These are phyloP conservation scores for Pezicula radicicola DNA, from an alignment of 2,329 filamentous ascomycete genomes.

Conservation along the genomic window DNA sequence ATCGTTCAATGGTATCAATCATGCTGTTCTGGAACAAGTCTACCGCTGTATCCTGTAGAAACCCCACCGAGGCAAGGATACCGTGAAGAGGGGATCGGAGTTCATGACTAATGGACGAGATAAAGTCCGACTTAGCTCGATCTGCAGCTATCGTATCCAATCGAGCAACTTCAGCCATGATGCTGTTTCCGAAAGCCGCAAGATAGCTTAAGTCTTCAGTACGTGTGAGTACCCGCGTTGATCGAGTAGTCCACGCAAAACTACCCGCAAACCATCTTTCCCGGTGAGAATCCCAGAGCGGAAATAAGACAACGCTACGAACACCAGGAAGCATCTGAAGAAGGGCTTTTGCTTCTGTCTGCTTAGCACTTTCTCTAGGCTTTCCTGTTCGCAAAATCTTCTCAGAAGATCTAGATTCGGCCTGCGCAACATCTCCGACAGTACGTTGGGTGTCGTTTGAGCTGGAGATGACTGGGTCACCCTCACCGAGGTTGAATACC, in stretches of 20 bases:
- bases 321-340: background rate
- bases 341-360: background rate
- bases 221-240: conserved; percentile 39
- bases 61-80: conserved; percentile 50
- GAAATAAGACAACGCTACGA: conserved; percentile 24
- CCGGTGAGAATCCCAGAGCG: conserved; percentile 43
- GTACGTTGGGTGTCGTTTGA: conserved; percentile 1
- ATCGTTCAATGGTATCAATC: conserved; percentile 46
- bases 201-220: conserved; percentile 49
- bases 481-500: conserved; percentile 6
- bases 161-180: conserved; percentile 53
- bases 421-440: too few species aligned
- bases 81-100: conserved; percentile 59
- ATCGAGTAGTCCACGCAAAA: conserved; percentile 44
- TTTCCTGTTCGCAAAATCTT: background rate
- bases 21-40: conserved; percentile 44
- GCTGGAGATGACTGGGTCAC: conserved; percentile 2
- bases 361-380: background rate
- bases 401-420: background rate
- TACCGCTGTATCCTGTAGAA: conserved; percentile 49
- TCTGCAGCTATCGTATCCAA: conserved; percentile 36
- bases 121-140: conserved; percentile 45
- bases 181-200: conserved; percentile 47
- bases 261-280: conserved; percentile 47
- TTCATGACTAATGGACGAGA: conserved; percentile 60